These are phyloP conservation scores for Nannochloropsis granulata DNA, from an alignment of 108 stramenopile genomes.

Conservation along the genomic window DNA sequence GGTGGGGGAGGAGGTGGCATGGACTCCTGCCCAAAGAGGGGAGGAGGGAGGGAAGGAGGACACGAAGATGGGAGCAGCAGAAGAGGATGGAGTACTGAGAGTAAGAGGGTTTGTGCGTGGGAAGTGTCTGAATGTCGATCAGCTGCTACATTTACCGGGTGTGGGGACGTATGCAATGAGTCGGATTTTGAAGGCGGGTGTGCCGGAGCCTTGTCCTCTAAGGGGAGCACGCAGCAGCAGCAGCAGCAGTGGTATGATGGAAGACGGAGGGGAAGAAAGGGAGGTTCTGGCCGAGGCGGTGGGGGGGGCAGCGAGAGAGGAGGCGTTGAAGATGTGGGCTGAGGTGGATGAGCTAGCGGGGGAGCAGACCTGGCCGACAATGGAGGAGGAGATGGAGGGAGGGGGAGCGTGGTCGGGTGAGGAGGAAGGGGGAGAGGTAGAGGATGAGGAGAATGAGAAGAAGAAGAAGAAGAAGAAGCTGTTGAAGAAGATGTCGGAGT, in stretches of 20 bases:
- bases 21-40: slow-evolving; percentile 55
- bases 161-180: slow-evolving; percentile 69
- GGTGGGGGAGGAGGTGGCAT: slow-evolving; percentile 53
- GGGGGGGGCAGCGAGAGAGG: slow-evolving; percentile 24
- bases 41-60: slow-evolving; percentile 44
- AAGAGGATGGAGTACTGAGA: slow-evolving; percentile 41
- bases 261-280: neutral
- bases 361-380: slow-evolving; percentile 95
- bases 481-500: neutral
- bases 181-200: neutral
- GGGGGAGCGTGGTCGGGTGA: slow-evolving; percentile 1
- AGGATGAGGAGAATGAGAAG: neutral
- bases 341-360: slow-evolving; percentile 77
- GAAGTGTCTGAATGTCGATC: slow-evolving; percentile 61
- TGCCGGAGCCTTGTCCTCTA: slow-evolving; percentile 18
- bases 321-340: slow-evolving; percentile 71
- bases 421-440: neutral
- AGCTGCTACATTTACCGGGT: slow-evolving; percentile 66
- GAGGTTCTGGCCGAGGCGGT: slow-evolving; percentile 3
- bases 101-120: slow-evolving; percentile 82
- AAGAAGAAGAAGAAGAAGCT: neutral
- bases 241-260: neutral
- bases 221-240: neutral
- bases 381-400: slow-evolving; percentile 50
- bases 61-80: slow-evolving; percentile 37